Percentiles rank a stretch among this genome's conserved stretches.
phyloP scores from a whole-genome alignment of 1,139 yeast species.

The Sugiyamaella paludigena region DNA sequence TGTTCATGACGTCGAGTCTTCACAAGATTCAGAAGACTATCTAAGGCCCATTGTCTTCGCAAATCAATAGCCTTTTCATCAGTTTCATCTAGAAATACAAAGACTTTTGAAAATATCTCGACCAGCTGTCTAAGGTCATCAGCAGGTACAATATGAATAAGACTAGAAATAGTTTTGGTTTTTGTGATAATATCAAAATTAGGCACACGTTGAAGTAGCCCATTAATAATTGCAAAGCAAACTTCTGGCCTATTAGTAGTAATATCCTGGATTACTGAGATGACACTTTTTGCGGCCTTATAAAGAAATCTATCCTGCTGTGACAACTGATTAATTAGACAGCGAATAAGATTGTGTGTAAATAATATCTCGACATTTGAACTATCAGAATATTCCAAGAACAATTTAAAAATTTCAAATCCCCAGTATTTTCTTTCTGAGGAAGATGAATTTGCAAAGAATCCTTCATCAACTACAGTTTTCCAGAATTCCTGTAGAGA shows the following conservation, averaged over 20 bases:
- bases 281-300: slow-evolving; percentile 58
- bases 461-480: slow-evolving; percentile 71
- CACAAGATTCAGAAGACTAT: slow-evolving; percentile 58
- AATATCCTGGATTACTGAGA: slow-evolving; percentile 45
- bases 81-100: slow-evolving; percentile 33
- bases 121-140: slow-evolving; percentile 36
- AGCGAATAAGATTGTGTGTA: slow-evolving; percentile 69
- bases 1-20: slow-evolving; percentile 22
- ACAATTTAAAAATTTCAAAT: slow-evolving; percentile 62
- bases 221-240: slow-evolving; percentile 49
- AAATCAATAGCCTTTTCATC: slow-evolving; percentile 43
- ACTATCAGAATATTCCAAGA: slow-evolving; percentile 41
- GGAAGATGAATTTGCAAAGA: slow-evolving; percentile 74
- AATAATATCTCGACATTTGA: slow-evolving; percentile 47
- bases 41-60: slow-evolving; percentile 64
- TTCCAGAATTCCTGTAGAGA: slow-evolving; percentile 74
- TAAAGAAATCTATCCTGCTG: slow-evolving; percentile 64
- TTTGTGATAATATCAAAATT: slow-evolving; percentile 79
- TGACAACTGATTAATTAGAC: slow-evolving; percentile 73
- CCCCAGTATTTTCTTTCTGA: slow-evolving; percentile 89
- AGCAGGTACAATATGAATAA: slow-evolving; percentile 39
- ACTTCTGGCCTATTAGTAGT: slow-evolving; percentile 43
- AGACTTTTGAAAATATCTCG: slow-evolving; percentile 34
- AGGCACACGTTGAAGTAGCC: slow-evolving; percentile 49
- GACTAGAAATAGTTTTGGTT: slow-evolving; percentile 60